Evolutionary conservation across 169 alveolate species (phyloP).

Genomic region (Cryptosporidium meleagridis): DNA sequence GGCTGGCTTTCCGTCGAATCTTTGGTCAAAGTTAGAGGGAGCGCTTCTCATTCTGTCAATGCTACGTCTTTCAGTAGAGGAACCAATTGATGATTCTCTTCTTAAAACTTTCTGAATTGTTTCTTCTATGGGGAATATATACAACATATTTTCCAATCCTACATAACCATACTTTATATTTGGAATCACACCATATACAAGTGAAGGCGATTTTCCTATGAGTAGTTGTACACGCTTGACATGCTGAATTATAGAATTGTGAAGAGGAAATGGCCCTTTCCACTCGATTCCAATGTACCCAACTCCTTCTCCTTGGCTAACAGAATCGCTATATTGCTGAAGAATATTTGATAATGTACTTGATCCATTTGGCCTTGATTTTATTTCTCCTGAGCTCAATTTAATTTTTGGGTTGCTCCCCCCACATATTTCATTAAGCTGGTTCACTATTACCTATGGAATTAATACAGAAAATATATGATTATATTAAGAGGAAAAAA

Average conservation of each 20-base stretch:
- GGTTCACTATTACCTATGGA: constrained; percentile 20
- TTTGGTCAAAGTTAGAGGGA: constrained; percentile 2
- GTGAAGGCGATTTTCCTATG: constrained; percentile 54
- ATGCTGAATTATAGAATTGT: constrained; percentile 31
- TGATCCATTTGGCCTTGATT: neutral
- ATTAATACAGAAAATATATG: neutral
- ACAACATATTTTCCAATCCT: constrained; percentile 46
- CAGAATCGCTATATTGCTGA: constrained; percentile 44
- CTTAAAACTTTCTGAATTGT: neutral
- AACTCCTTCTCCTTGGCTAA: constrained; percentile 50
- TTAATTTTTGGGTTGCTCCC: constrained; percentile 41
- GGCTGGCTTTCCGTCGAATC: neutral
- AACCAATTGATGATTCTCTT: neutral
- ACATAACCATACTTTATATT: constrained; percentile 45
- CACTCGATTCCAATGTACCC: constrained; percentile 72
- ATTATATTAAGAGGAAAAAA: neutral
- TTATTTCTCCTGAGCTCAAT: neutral
- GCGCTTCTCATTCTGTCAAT: neutral
- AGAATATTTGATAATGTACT: constrained; percentile 46
- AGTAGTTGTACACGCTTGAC: constrained; percentile 38
- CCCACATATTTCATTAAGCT: constrained; percentile 50
- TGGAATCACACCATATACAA: constrained; percentile 38
- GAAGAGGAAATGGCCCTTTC: constrained; percentile 69
- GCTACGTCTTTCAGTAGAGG: constrained; percentile 3
- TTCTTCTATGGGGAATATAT: constrained; percentile 41